phyloP scores from a whole-genome alignment of 768 basidiomycete genomes.

The Chlorophyllum brunneum region DNA sequence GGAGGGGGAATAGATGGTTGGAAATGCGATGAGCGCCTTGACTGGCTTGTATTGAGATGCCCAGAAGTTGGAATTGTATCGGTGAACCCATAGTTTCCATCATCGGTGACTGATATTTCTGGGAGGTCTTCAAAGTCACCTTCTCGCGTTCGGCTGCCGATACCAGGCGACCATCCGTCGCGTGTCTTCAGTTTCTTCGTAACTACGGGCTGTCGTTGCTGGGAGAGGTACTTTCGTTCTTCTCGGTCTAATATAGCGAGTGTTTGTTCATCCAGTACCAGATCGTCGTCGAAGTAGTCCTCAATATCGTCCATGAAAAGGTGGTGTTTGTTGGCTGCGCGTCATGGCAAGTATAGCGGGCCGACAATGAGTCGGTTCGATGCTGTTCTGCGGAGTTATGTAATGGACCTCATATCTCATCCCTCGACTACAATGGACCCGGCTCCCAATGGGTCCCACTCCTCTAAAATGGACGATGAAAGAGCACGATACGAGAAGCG shows the following conservation, averaged over 20 bases:
- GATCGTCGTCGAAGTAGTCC: slow-evolving; percentile 60
- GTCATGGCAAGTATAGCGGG: background rate
- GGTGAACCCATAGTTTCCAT: slow-evolving; percentile 42
- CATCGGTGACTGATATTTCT: slow-evolving; percentile 51
- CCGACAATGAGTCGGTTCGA: background rate
- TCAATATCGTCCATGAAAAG: slow-evolving; percentile 57
- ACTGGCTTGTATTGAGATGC: background rate
- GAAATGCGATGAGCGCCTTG: background rate
- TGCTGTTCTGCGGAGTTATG: slow-evolving; percentile 1
- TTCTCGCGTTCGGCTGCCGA: slow-evolving; percentile 19
- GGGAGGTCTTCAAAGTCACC: slow-evolving; percentile 51
- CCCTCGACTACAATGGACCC: slow-evolving; percentile 26
- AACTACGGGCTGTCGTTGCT: slow-evolving; percentile 24
- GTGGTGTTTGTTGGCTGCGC: background rate
- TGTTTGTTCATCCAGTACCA: slow-evolving; percentile 58
- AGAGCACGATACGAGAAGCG: slow-evolving; percentile 52
- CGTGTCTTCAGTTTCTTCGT: slow-evolving; percentile 56
- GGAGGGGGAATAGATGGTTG: no score
- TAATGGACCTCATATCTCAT: background rate
- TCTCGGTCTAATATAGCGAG: slow-evolving; percentile 59
- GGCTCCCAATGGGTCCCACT: slow-evolving; percentile 21
- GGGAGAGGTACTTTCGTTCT: slow-evolving; percentile 39
- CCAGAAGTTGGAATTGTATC: slow-evolving; percentile 14
- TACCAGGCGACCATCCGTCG: slow-evolving; percentile 37
- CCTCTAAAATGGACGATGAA: slow-evolving; percentile 38